A percentile compares a stretch with the other conserved stretches of the same genome.
phyloP scores from a whole-genome alignment of 371 early-diverging fungal species.

The Mortierella sp. region DNA sequence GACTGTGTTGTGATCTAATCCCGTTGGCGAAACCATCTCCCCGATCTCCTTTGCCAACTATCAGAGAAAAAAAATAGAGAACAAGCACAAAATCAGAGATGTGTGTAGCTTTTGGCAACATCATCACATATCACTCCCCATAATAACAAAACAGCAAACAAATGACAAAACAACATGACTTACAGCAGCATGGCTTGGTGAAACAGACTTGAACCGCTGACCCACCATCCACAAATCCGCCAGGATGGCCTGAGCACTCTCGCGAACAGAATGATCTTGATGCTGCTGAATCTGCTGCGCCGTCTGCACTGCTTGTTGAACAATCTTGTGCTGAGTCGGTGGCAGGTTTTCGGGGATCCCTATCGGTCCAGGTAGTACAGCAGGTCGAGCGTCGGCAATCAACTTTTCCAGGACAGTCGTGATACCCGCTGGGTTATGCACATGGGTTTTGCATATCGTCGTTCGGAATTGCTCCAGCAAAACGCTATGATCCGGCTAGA shows the following conservation, averaged over 20 bases:
- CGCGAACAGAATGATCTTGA: slow-evolving; percentile 23
- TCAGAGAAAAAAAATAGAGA: not conserved
- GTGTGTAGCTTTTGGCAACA: not conserved
- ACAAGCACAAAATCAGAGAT: not conserved
- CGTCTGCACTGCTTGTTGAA: not conserved
- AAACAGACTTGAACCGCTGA: slow-evolving; percentile 53
- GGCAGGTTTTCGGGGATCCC: not conserved
- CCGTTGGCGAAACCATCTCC: slow-evolving; percentile 46
- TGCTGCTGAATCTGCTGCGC: slow-evolving; percentile 17
- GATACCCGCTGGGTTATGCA: slow-evolving; percentile 21
- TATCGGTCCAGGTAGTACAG: slow-evolving; percentile 23
- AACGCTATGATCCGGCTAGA: slow-evolving; percentile 30
- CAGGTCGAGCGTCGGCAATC: slow-evolving; percentile 38
- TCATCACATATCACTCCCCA: not conserved
- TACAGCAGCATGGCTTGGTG: slow-evolving; percentile 38
- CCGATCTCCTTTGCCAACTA: slow-evolving; percentile 48
- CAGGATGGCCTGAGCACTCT: slow-evolving; percentile 45
- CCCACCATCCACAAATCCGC: slow-evolving; percentile 57
- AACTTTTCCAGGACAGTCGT: slow-evolving; percentile 29
- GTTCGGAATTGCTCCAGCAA: slow-evolving; percentile 28
- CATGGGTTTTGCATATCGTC: slow-evolving; percentile 27
- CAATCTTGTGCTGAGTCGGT: not conserved
- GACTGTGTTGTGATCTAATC: slow-evolving; percentile 89
- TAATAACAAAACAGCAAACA: not conserved
- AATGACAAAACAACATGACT: not conserved